A percentile compares a stretch with the other conserved stretches of the same genome.
Evolutionary conservation across 495 filamentous ascomycete genomes (phyloP).

Genomic region (Trichoderma erinaceum): DNA sequence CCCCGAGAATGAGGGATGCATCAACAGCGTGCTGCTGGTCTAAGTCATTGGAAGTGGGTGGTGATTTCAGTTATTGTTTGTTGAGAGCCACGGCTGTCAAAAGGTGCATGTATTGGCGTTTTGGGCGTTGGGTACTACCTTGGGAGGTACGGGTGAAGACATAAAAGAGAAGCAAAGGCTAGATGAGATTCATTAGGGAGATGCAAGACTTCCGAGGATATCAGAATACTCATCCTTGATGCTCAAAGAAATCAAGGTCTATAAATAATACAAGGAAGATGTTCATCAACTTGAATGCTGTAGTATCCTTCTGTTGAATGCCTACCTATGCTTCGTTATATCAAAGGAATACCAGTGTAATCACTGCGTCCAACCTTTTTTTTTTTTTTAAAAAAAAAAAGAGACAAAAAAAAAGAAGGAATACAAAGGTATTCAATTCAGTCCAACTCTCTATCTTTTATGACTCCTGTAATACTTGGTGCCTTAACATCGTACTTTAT

Average conservation of each 20-base stretch:
- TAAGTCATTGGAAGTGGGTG: not conserved
- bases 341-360: too few species aligned
- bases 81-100: not conserved
- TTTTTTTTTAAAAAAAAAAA: too few species aligned
- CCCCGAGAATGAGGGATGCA: conserved; percentile 72
- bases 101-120: conserved; percentile 13
- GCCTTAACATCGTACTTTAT: too few species aligned
- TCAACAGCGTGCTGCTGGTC: conserved; percentile 39
- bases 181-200: not conserved
- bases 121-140: not conserved
- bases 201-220: not conserved
- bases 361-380: too few species aligned
- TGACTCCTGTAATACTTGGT: too few species aligned
- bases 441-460: too few species aligned
- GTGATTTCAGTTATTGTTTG: not conserved
- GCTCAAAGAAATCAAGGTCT: not conserved
- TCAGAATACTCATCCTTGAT: not conserved
- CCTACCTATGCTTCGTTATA: too few species aligned
- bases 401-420: too few species aligned
- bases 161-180: not conserved
- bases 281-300: too few species aligned
- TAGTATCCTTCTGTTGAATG: too few species aligned
- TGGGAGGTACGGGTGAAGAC: not conserved
- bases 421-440: too few species aligned
- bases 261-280: not conserved